A percentile compares a stretch with the other conserved stretches of the same genome.
phyloP scores from a whole-genome alignment of 805 yeast genomes.

The Helenozyma baotianmanensis region DNA sequence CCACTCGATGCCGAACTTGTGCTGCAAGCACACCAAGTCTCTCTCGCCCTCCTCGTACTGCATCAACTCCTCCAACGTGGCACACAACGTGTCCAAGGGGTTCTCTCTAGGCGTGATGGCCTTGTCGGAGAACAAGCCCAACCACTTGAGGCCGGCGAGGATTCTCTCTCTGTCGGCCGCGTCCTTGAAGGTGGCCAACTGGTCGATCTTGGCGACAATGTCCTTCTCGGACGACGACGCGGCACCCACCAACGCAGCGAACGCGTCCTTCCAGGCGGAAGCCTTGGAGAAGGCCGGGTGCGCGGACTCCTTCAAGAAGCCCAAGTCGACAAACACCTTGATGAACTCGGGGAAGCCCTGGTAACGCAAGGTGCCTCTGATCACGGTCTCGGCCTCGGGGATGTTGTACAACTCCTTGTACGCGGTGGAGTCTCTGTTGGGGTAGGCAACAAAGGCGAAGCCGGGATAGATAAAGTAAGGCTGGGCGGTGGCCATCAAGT shows the following conservation, averaged over 20 bases:
- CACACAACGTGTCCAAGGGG: slow-evolving; percentile 94
- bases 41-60: slow-evolving; percentile 95
- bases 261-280: slow-evolving; percentile 85
- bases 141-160: slow-evolving; percentile 86
- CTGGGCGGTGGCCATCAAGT: slow-evolving; percentile 89
- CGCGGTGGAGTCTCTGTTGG: slow-evolving; percentile 95
- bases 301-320: slow-evolving; percentile 79
- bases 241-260: slow-evolving; percentile 72
- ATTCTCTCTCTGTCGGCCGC: slow-evolving; percentile 83
- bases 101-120: slow-evolving; percentile 84
- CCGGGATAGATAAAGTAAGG: slow-evolving; percentile 97
- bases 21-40: slow-evolving; percentile 92
- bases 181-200: slow-evolving; percentile 75
- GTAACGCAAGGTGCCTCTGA: slow-evolving; percentile 96
- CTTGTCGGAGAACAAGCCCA: slow-evolving; percentile 80
- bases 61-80: slow-evolving; percentile 91
- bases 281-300: slow-evolving; percentile 52
- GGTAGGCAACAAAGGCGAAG: slow-evolving; percentile 89
- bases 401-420: slow-evolving; percentile 88
- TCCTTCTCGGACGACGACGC: slow-evolving; percentile 66
- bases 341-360: slow-evolving; percentile 99
- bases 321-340: slow-evolving; percentile 90
- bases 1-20: slow-evolving; percentile 96
- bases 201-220: slow-evolving; percentile 67
- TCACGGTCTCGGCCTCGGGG: slow-evolving; percentile 95